Evolutionary conservation across 768 basidiomycete genomes (phyloP).

Genomic region (Mycena rebaudengoi): DNA sequence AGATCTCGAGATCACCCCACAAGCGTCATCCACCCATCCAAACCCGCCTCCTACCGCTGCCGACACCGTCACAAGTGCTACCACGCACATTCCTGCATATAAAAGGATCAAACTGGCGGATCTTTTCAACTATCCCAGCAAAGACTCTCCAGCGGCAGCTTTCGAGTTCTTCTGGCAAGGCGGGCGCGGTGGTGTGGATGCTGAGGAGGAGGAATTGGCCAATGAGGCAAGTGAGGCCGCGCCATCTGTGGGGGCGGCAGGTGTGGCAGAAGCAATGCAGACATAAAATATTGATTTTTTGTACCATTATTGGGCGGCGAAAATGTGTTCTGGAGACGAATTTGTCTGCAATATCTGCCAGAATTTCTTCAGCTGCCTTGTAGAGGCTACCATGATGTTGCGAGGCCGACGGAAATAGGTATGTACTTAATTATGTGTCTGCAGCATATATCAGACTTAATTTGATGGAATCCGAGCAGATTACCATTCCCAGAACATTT

Average conservation of each 20-base stretch:
- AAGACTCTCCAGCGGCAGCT: background rate
- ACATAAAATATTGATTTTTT: background rate
- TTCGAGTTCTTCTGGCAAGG: conserved; percentile 2
- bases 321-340: too few relatives aligned
- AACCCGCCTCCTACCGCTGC: background rate
- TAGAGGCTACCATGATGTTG: too few relatives aligned
- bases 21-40: background rate
- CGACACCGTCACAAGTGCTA: background rate
- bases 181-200: background rate
- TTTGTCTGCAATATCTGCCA: too few relatives aligned
- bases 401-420: too few relatives aligned
- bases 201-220: background rate
- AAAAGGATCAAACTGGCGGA: background rate
- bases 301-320: too few relatives aligned
- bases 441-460: too few relatives aligned
- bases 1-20: background rate
- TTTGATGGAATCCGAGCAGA: too few relatives aligned
- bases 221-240: background rate
- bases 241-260: background rate
- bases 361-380: too few relatives aligned
- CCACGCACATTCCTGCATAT: background rate
- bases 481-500: too few relatives aligned
- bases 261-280: background rate
- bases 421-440: too few relatives aligned
- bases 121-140: background rate